Conservation (phyloP, 1,139 yeast genomes). For the Wickerhamiella pararugosa region DNA sequence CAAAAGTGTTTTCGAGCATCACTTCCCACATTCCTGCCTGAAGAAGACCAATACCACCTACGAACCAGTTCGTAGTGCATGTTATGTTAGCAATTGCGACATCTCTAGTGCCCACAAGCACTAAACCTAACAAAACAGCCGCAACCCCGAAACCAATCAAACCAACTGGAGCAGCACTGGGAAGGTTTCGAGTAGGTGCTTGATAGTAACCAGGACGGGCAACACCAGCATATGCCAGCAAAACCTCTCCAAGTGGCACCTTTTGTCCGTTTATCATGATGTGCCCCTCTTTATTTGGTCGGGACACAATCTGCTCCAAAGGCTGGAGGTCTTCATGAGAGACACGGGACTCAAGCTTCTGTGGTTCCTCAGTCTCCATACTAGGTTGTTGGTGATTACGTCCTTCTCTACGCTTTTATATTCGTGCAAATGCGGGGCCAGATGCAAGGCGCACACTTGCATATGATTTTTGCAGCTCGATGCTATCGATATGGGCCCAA, state of each 20-base stretch:
- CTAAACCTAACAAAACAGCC: constrained; percentile 60
- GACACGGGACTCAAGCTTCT: no score
- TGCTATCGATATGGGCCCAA: no score
- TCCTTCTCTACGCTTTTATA: no score
- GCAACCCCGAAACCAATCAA: constrained; percentile 72
- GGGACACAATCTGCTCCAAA: no score
- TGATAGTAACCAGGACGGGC: constrained; percentile 47
- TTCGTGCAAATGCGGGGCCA: no score
- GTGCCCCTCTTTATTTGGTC: constrained; percentile 32
- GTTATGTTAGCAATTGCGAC: constrained; percentile 38
- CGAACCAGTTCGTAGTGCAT: constrained; percentile 65
- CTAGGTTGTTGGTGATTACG: no score
- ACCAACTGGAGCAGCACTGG: constrained; percentile 82
- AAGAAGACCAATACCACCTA: constrained; percentile 68
- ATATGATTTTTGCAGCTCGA: no score
- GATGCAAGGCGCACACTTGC: no score
- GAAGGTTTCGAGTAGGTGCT: constrained; percentile 53
- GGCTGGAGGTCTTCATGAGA: no score
- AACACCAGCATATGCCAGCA: constrained; percentile 61
- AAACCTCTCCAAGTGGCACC: constrained; percentile 45
- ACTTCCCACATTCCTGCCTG: constrained; percentile 67
- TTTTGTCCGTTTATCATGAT: constrained; percentile 62
- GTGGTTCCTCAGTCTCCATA: no score
- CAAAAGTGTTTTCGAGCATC: constrained; percentile 63
- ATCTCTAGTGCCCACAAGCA: constrained; percentile 48